These are phyloP conservation scores for Capsicum chinense DNA, from an alignment of 257 asterid genomes.

Conservation along the genomic window DNA sequence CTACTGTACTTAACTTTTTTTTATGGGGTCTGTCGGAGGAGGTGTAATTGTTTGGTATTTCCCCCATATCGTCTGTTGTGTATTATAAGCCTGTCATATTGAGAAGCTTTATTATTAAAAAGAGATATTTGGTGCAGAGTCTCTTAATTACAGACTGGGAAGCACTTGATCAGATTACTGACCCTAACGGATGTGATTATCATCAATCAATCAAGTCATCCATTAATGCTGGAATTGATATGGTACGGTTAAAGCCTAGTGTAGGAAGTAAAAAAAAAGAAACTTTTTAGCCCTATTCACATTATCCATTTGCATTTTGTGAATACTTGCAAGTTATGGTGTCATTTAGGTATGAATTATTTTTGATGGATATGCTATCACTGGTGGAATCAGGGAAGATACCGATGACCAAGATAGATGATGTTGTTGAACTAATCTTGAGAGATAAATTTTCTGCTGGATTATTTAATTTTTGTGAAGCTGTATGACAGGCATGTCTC, in stretches of 20 bases:
- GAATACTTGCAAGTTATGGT: slow-evolving; percentile 84
- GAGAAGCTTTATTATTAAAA: too few species aligned
- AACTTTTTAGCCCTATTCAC: slow-evolving; percentile 21
- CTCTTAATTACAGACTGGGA: slow-evolving; percentile 76
- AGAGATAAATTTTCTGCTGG: too few species aligned
- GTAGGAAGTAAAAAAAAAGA: slow-evolving; percentile 24
- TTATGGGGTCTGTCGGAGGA: not conserved
- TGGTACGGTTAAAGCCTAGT: slow-evolving; percentile 50
- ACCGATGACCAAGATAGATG: slow-evolving; percentile 45
- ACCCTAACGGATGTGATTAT: slow-evolving; percentile 49
- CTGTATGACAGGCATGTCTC: too few species aligned
- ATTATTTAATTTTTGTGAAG: too few species aligned
- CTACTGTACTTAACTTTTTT: not conserved
- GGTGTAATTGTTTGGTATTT: not conserved
- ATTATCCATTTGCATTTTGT: not conserved
- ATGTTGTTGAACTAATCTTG: too few species aligned
- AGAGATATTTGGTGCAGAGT: slow-evolving; percentile 57
- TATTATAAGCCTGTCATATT: not conserved
- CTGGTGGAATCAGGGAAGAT: slow-evolving; percentile 86
- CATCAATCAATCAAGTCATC: slow-evolving; percentile 43
- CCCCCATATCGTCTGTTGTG: too few species aligned
- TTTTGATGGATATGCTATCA: slow-evolving; percentile 70
- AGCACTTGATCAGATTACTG: slow-evolving; percentile 46
- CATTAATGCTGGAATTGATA: slow-evolving; percentile 64
- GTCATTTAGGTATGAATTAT: slow-evolving; percentile 82